phyloP scores from a whole-genome alignment of 2,329 filamentous ascomycete genomes.

The Aspergillus sp. region DNA sequence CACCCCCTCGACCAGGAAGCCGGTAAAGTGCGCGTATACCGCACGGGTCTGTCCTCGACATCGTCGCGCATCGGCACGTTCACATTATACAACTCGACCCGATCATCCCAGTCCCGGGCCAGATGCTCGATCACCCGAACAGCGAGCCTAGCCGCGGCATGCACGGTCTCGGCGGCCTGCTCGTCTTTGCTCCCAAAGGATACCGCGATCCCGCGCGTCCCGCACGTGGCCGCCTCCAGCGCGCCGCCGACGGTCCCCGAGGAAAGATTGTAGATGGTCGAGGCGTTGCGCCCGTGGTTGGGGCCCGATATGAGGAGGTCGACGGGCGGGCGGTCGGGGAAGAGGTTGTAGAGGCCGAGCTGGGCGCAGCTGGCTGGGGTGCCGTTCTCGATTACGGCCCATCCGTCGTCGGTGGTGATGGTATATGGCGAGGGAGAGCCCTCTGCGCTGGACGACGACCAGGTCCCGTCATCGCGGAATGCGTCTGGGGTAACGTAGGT shows the following conservation, averaged over 20 bases:
- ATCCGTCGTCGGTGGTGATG: constrained; percentile 38
- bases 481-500: constrained; percentile 61
- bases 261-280: constrained; percentile 64
- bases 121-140: constrained; percentile 69
- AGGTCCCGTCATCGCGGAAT: constrained; percentile 45
- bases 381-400: constrained; percentile 62
- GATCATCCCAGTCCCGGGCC: constrained; percentile 57
- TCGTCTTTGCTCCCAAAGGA: constrained; percentile 74
- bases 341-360: constrained; percentile 68
- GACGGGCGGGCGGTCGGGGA: constrained; percentile 55
- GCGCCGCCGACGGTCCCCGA: constrained; percentile 69
- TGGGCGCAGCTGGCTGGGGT: constrained; percentile 69
- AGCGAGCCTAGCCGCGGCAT: constrained; percentile 59
- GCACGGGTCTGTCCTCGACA: constrained; percentile 57
- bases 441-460: constrained; percentile 43
- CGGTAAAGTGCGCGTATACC: constrained; percentile 72
- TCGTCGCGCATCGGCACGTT: constrained; percentile 74
- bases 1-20: constrained; percentile 73
- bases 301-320: constrained; percentile 68
- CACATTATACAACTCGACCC: constrained; percentile 71
- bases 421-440: constrained; percentile 30
- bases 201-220: constrained; percentile 61
- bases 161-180: constrained; percentile 67
- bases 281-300: constrained; percentile 71
- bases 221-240: constrained; percentile 62